Percentiles rank a stretch among this genome's conserved stretches.
Evolutionary conservation across 495 filamentous ascomycete species (phyloP).

Genomic region (Penicillium herquei): DNA sequence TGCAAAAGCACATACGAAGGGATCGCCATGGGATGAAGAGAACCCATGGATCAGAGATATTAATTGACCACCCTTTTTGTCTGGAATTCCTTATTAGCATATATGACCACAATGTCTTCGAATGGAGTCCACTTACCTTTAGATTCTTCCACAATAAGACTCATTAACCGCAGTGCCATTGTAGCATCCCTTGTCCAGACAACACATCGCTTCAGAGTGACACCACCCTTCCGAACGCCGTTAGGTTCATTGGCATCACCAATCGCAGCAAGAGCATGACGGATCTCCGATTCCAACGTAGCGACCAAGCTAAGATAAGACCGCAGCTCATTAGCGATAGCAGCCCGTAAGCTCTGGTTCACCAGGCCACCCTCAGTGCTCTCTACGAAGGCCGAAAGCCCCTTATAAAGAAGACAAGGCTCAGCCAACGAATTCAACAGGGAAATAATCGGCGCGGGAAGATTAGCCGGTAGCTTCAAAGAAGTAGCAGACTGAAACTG

Average conservation of each 20-base stretch:
- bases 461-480: slow-evolving; percentile 69
- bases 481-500: slow-evolving; percentile 65
- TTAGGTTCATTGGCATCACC: slow-evolving; percentile 62
- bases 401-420: slow-evolving; percentile 84
- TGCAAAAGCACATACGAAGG: slow-evolving; percentile 89
- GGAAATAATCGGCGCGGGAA: slow-evolving; percentile 83
- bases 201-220: slow-evolving; percentile 92
- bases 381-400: slow-evolving; percentile 76
- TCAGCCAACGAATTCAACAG: slow-evolving; percentile 89
- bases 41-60: slow-evolving; percentile 94
- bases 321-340: slow-evolving; percentile 78
- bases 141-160: slow-evolving; percentile 86
- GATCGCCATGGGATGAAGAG: slow-evolving; percentile 90
- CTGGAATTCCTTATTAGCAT: slow-evolving; percentile 36
- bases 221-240: slow-evolving; percentile 79
- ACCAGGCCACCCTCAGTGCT: slow-evolving; percentile 69
- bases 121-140: slow-evolving; percentile 50
- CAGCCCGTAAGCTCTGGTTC: slow-evolving; percentile 91
- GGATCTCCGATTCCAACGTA: slow-evolving; percentile 90
- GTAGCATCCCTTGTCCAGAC: slow-evolving; percentile 98
- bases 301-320: slow-evolving; percentile 93
- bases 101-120: not conserved
- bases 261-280: slow-evolving; percentile 66
- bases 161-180: slow-evolving; percentile 94
- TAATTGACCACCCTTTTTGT: slow-evolving; percentile 85